These are phyloP conservation scores for Vachellia pachyceras DNA, from an alignment of 306 rosid species.

Conservation along the genomic window DNA sequence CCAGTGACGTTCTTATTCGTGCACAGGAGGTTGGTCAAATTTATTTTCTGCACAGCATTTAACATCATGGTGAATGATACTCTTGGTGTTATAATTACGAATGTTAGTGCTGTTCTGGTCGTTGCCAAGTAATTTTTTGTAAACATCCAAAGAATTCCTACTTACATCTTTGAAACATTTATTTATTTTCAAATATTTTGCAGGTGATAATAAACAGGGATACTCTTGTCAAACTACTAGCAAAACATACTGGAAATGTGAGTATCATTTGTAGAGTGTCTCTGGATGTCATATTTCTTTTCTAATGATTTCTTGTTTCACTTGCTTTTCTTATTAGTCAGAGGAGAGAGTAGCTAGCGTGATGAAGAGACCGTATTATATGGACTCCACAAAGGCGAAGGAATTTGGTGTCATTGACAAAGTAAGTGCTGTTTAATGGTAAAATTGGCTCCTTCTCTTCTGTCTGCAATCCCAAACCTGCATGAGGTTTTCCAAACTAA, in stretches of 20 bases:
- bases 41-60: conserved; percentile 23
- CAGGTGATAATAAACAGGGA: conserved; percentile 80
- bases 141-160: not conserved
- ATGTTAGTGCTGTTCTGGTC: conserved; percentile 15
- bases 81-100: conserved; percentile 19
- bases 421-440: conserved; percentile 55
- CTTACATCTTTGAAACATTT: conserved; percentile 1
- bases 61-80: conserved; percentile 3
- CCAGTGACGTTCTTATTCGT: conserved; percentile 81
- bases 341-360: conserved; percentile 60
- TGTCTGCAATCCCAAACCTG: conserved; percentile 1
- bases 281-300: conserved; percentile 11
- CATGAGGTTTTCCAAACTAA: conserved; percentile 32
- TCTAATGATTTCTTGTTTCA: conserved; percentile 29
- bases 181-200: conserved; percentile 33
- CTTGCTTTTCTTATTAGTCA: conserved; percentile 54
- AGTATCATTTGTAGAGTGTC: conserved; percentile 41
- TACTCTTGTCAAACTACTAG: conserved; percentile 67
- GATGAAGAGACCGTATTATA: conserved; percentile 82
- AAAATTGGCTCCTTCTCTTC: conserved; percentile 22
- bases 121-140: conserved; percentile 18
- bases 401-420: conserved; percentile 91
- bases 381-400: conserved; percentile 72
- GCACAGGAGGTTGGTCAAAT: conserved; percentile 80
- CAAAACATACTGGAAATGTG: conserved; percentile 95